Evolutionary conservation across 108 stramenopile genomes (phyloP).

Genomic region (Epithemia pelagica): DNA sequence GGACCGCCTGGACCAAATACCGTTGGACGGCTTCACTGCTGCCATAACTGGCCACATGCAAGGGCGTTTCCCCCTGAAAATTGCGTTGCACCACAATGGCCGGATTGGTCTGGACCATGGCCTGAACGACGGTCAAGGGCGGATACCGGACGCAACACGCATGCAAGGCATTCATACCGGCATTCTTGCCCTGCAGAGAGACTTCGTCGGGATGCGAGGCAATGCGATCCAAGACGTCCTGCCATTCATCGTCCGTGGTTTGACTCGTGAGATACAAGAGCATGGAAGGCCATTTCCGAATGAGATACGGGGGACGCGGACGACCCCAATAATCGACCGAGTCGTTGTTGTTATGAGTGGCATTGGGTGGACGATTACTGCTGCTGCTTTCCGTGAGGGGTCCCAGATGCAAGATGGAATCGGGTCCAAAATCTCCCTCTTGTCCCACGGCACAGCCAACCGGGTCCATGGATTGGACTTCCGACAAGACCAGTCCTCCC

Average conservation of each 20-base stretch:
- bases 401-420: too few species aligned
- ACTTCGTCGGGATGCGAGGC: slow-evolving; percentile 7
- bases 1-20: background rate
- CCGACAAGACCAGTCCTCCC: too few species aligned
- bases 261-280: background rate
- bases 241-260: slow-evolving; percentile 7
- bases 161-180: slow-evolving; percentile 8
- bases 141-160: slow-evolving; percentile 10
- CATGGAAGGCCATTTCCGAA: background rate
- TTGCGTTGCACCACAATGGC: background rate
- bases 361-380: too few species aligned
- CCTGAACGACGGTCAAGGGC: slow-evolving; percentile 2
- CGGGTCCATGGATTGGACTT: too few species aligned
- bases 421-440: too few species aligned
- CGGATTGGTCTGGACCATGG: slow-evolving; percentile 5
- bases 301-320: background rate
- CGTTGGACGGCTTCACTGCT: slow-evolving; percentile 3
- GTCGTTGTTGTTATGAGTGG: too few species aligned
- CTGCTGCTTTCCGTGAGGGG: too few species aligned
- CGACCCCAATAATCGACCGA: background rate
- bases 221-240: slow-evolving; percentile 3
- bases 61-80: slow-evolving; percentile 6
- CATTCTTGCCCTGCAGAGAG: background rate
- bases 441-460: too few species aligned
- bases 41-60: slow-evolving; percentile 4